Percentiles rank a stretch among this genome's conserved stretches.
Evolutionary conservation across 179 eudicot species (phyloP).

Genomic region (Nepenthes alata): DNA sequence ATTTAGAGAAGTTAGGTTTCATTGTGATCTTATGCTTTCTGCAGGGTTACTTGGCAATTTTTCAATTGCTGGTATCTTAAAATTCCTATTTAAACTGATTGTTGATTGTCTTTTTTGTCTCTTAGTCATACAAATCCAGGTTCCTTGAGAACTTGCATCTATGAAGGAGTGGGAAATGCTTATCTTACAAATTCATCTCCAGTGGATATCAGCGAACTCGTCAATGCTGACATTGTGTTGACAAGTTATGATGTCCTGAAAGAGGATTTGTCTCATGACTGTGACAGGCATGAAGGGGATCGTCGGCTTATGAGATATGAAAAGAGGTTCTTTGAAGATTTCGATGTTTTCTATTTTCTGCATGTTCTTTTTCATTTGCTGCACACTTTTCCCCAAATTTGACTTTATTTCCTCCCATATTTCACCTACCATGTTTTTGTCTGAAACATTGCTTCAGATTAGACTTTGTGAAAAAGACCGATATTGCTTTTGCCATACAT

Average conservation of each 20-base stretch:
- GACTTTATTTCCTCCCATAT: no score
- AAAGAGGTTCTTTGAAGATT: conserved; percentile 48
- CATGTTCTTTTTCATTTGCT: no score
- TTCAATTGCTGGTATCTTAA: conserved; percentile 2
- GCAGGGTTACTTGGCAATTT: neutral
- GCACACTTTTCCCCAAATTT: no score
- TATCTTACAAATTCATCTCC: conserved; percentile 35
- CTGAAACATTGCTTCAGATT: no score
- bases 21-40: neutral
- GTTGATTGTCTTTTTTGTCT: conserved; percentile 12
- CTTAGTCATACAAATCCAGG: conserved; percentile 81
- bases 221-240: conserved; percentile 76
- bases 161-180: conserved; percentile 74
- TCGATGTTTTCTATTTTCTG: neutral
- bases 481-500: no score
- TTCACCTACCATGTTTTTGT: no score
- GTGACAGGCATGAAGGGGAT: conserved; percentile 94
- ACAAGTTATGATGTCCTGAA: conserved; percentile 89
- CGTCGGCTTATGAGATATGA: conserved; percentile 77
- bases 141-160: conserved; percentile 60
- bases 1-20: no score
- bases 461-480: no score
- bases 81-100: conserved; percentile 5
- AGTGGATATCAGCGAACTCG: conserved; percentile 45
- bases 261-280: conserved; percentile 86